Percentiles rank a stretch among this genome's conserved stretches.
phyloP scores from a whole-genome alignment of 495 filamentous ascomycete species.

The Xylaria flabelliformis region DNA sequence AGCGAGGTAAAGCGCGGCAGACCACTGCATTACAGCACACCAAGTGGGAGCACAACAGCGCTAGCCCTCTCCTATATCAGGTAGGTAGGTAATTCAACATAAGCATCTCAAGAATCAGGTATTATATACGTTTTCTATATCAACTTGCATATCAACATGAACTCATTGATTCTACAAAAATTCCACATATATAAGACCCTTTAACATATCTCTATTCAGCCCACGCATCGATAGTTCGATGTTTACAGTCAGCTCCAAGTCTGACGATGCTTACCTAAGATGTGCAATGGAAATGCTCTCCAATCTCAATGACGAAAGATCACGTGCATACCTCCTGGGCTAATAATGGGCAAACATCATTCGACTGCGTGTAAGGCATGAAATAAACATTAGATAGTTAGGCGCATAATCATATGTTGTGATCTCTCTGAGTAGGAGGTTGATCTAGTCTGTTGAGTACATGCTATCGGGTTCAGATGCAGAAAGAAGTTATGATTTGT shows the following conservation, averaged over 20 bases:
- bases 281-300: background rate
- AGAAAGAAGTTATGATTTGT: background rate
- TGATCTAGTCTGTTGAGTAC: background rate
- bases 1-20: background rate
- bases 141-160: background rate
- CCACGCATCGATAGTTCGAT: background rate
- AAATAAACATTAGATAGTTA: background rate
- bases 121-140: background rate
- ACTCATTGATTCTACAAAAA: background rate
- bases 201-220: background rate
- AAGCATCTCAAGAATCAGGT: background rate
- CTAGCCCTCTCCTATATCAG: background rate
- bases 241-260: conserved; percentile 7
- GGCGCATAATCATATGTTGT: background rate
- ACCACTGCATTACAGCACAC: conserved; percentile 7
- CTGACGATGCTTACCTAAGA: conserved; percentile 12
- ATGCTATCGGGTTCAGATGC: too few species aligned
- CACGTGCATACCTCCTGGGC: conserved; percentile 5
- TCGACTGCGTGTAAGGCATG: background rate
- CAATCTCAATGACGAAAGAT: conserved; percentile 1
- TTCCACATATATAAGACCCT: background rate
- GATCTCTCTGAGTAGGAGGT: background rate
- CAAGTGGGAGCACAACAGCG: background rate
- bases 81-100: background rate
- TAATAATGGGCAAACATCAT: background rate